phyloP scores from a whole-genome alignment of 1,284 basidiomycete genomes.

The Ceratobasidium sp. region DNA sequence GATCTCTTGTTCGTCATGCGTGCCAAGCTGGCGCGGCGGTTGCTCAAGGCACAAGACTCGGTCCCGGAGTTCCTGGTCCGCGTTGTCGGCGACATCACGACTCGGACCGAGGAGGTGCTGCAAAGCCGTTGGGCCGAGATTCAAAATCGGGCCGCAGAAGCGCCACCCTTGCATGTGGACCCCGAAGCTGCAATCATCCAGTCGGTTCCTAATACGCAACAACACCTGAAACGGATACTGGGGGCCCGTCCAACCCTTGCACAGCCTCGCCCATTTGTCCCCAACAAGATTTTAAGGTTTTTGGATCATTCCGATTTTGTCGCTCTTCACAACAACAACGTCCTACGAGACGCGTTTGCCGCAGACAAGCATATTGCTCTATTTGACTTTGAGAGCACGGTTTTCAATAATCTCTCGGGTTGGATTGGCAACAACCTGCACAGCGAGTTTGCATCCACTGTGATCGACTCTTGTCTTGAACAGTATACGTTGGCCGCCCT shows the following conservation, averaged over 20 bases:
- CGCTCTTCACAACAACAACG: background rate
- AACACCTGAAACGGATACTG: constrained; percentile 50
- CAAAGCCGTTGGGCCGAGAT: constrained; percentile 53
- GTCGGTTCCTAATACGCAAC: constrained; percentile 51
- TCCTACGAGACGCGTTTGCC: background rate
- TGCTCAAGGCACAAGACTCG: constrained; percentile 55
- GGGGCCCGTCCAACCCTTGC: background rate
- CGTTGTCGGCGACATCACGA: constrained; percentile 48
- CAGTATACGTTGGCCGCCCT: constrained; percentile 11
- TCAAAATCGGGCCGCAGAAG: background rate
- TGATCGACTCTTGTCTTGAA: constrained; percentile 11
- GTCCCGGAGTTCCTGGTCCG: constrained; percentile 47
- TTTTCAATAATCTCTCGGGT: background rate
- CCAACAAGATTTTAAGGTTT: background rate
- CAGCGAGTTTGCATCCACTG: too few species aligned
- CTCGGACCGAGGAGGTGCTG: constrained; percentile 49
- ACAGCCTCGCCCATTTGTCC: background rate
- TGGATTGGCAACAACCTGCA: background rate
- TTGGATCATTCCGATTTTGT: background rate
- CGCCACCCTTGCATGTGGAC: background rate
- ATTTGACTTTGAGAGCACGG: constrained; percentile 29
- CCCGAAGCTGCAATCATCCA: constrained; percentile 55
- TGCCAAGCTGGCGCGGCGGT: constrained; percentile 56
- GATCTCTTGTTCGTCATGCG: constrained; percentile 55
- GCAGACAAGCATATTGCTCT: background rate